These are phyloP conservation scores for Yarrowia sp. DNA, from an alignment of 805 yeast species.

Conservation along the genomic window DNA sequence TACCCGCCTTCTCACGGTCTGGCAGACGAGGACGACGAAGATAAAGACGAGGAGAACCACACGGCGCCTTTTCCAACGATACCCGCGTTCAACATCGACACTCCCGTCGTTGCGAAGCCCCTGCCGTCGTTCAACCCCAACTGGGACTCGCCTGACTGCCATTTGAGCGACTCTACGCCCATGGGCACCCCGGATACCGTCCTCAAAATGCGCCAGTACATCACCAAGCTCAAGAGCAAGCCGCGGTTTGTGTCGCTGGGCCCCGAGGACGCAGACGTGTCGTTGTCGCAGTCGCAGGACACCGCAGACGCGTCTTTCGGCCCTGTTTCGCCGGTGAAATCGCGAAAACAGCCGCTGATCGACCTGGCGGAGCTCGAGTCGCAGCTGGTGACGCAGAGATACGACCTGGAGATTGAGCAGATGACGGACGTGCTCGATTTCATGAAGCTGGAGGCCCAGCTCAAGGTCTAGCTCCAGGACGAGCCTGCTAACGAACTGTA, in stretches of 20 bases:
- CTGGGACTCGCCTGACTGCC: slow-evolving; percentile 22
- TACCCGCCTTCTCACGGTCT: slow-evolving; percentile 17
- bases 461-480: not conserved
- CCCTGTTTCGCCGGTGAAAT: not conserved
- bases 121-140: slow-evolving; percentile 17
- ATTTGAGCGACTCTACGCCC: slow-evolving; percentile 17
- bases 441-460: slow-evolving; percentile 12
- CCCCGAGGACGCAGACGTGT: not conserved
- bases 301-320: not conserved
- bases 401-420: slow-evolving; percentile 20
- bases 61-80: slow-evolving; percentile 2
- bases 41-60: not conserved
- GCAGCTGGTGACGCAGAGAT: slow-evolving; percentile 8
- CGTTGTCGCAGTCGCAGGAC: not conserved
- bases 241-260: slow-evolving; percentile 3
- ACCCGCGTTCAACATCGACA: slow-evolving; percentile 13
- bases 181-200: slow-evolving; percentile 21
- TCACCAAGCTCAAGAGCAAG: slow-evolving; percentile 20
- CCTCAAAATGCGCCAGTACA: slow-evolving; percentile 11
- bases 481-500: slow-evolving; percentile 5
- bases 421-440: slow-evolving; percentile 20
- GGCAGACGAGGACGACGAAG: slow-evolving; percentile 14
- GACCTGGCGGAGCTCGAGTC: slow-evolving; percentile 2
- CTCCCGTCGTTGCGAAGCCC: not conserved
- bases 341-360: not conserved